Evolutionary conservation across 2,329 filamentous ascomycete species (phyloP).

Genomic region (Ploettnerulaceae sp.): DNA sequence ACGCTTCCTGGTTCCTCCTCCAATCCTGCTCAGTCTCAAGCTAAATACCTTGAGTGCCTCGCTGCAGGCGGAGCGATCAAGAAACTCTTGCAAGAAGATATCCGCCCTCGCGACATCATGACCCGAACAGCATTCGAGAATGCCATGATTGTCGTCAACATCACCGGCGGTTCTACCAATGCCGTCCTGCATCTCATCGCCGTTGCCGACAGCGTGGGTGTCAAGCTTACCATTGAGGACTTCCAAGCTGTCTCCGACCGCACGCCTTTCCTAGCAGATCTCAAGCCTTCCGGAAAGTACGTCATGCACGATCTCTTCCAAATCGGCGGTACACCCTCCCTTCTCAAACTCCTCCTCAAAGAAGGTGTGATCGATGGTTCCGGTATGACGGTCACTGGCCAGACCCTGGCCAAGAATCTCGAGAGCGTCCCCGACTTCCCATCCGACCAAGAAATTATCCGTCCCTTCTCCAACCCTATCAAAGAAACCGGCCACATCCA

Average conservation of each 20-base stretch:
- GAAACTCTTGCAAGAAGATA: slow-evolving; percentile 69
- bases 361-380: slow-evolving; percentile 54
- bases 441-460: slow-evolving; percentile 64
- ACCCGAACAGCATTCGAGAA: slow-evolving; percentile 79
- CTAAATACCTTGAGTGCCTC: slow-evolving; percentile 69
- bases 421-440: slow-evolving; percentile 59
- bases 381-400: slow-evolving; percentile 56
- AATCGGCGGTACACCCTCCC: slow-evolving; percentile 52
- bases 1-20: slow-evolving; percentile 79
- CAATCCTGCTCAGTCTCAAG: slow-evolving; percentile 67
- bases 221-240: slow-evolving; percentile 80
- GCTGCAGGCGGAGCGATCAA: slow-evolving; percentile 68
- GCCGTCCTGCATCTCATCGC: slow-evolving; percentile 81
- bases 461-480: slow-evolving; percentile 63
- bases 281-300: slow-evolving; percentile 70
- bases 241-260: slow-evolving; percentile 79
- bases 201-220: slow-evolving; percentile 74
- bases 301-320: slow-evolving; percentile 54
- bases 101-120: slow-evolving; percentile 71
- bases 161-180: slow-evolving; percentile 81
- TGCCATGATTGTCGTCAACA: slow-evolving; percentile 77
- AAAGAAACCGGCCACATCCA: slow-evolving; percentile 69
- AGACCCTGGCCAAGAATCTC: slow-evolving; percentile 54
- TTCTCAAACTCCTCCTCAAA: slow-evolving; percentile 53
- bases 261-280: slow-evolving; percentile 73